These are phyloP conservation scores for Gossypium lobatum DNA, from an alignment of 441 rosid genomes.

Conservation along the genomic window DNA sequence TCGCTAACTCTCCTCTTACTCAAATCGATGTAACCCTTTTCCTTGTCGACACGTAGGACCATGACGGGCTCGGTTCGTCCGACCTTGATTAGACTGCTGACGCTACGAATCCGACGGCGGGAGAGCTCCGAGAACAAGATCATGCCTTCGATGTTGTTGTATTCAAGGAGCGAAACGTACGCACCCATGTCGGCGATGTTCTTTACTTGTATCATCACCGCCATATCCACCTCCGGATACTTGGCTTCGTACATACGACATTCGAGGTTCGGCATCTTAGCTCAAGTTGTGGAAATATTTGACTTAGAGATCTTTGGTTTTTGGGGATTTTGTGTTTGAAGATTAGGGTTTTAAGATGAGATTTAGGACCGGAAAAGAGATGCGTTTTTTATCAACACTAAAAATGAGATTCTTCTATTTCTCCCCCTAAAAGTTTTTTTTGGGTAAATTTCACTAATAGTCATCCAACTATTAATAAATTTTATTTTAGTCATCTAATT, in stretches of 20 bases:
- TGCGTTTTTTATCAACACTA: not conserved
- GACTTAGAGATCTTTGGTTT: not conserved
- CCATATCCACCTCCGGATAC: conserved; percentile 96
- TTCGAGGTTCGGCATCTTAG: conserved; percentile 66
- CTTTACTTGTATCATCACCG: conserved; percentile 97
- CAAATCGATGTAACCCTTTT: conserved; percentile 89
- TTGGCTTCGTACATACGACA: conserved; percentile 91
- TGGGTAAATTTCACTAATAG: not conserved
- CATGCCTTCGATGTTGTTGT: conserved; percentile 98
- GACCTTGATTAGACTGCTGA: conserved; percentile 85
- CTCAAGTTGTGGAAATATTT: conserved; percentile 31
- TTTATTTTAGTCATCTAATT: too few relatives aligned
- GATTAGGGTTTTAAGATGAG: not conserved
- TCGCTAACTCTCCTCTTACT: conserved; percentile 93
- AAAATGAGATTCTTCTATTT: not conserved
- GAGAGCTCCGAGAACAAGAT: conserved; percentile 96
- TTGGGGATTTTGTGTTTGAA: not conserved
- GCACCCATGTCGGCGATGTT: conserved; percentile 98
- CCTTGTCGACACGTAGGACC: conserved; percentile 94
- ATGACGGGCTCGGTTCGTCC: conserved; percentile 96
- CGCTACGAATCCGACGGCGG: conserved; percentile 96
- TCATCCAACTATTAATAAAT: not conserved
- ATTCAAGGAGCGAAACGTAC: conserved; percentile 83
- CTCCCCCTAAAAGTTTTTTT: not conserved
- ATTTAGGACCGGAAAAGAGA: not conserved